These are phyloP conservation scores for Curvularia hawaiiensis DNA, from an alignment of 2,329 filamentous ascomycete genomes.

Conservation along the genomic window DNA sequence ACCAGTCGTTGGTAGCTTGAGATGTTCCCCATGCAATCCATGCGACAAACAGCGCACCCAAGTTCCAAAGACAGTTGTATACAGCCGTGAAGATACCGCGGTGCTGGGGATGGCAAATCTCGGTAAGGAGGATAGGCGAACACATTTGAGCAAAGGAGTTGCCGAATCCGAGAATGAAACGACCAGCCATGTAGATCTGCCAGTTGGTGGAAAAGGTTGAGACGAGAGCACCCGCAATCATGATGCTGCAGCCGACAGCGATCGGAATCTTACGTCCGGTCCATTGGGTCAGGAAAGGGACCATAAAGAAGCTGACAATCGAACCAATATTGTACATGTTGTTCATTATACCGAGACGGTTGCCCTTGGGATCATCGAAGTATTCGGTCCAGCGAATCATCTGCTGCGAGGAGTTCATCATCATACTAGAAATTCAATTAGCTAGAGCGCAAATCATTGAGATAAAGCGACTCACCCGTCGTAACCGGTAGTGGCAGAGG, in stretches of 20 bases:
- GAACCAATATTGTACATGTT: conserved; percentile 51
- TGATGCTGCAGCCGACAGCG: conserved; percentile 50
- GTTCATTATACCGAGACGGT: conserved; percentile 53
- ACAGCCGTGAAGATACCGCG: conserved; percentile 67
- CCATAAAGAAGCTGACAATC: conserved; percentile 44
- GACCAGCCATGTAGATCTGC: conserved; percentile 61
- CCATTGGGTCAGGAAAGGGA: conserved; percentile 48
- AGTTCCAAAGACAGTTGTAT: conserved; percentile 72
- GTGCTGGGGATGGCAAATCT: conserved; percentile 71
- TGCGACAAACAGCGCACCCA: conserved; percentile 62
- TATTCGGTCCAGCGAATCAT: conserved; percentile 46
- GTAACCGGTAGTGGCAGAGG: conserved; percentile 62
- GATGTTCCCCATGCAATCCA: conserved; percentile 57
- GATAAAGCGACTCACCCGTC: conserved; percentile 53
- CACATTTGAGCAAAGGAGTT: conserved; percentile 68
- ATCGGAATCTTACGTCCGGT: conserved; percentile 52
- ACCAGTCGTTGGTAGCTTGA: conserved; percentile 53
- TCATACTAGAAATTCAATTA: conserved; percentile 41
- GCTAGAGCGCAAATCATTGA: neutral
- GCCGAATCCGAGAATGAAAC: conserved; percentile 69
- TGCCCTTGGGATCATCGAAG: conserved; percentile 47
- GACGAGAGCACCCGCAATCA: conserved; percentile 50
- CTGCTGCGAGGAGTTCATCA: conserved; percentile 53
- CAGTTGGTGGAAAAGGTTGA: conserved; percentile 34
- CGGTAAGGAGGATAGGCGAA: conserved; percentile 67